Percentiles rank a stretch among this genome's conserved stretches.
These are phyloP conservation scores for Thelonectria discophora DNA, from an alignment of 2,329 filamentous ascomycete genomes.

Conservation along the genomic window DNA sequence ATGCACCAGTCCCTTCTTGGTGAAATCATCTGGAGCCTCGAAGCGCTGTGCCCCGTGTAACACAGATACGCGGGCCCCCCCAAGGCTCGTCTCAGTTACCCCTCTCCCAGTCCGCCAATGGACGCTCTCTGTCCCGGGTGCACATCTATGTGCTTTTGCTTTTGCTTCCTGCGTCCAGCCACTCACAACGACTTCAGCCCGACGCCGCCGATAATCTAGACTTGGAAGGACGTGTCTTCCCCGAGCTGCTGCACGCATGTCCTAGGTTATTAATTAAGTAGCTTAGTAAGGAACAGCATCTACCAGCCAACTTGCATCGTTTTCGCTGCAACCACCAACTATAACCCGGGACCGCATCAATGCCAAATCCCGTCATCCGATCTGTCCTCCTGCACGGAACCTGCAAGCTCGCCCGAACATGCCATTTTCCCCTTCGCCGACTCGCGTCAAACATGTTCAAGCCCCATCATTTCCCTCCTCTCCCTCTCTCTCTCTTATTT, in stretches of 20 bases:
- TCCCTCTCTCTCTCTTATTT: not conserved
- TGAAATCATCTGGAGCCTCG: not conserved
- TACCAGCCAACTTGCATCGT: too few species aligned
- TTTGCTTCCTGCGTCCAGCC: not conserved
- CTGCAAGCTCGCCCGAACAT: not conserved
- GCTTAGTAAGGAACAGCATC: too few species aligned
- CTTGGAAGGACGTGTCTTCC: not conserved
- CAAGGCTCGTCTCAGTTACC: not conserved
- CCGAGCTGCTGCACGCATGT: too few species aligned
- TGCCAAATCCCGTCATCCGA: not conserved
- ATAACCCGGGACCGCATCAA: not conserved
- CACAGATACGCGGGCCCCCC: not conserved
- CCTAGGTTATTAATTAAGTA: too few species aligned
- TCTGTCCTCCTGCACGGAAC: not conserved
- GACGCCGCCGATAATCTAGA: not conserved
- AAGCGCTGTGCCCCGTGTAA: conserved; percentile 3
- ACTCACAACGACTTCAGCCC: too few species aligned
- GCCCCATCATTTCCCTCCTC: not conserved
- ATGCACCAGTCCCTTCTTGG: not conserved
- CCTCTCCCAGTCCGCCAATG: not conserved
- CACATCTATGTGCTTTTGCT: not conserved
- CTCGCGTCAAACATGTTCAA: not conserved
- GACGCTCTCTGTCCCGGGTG: not conserved
- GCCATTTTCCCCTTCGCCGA: not conserved
- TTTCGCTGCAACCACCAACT: not conserved